These are phyloP conservation scores for Boletus semigastroideus DNA, from an alignment of 1,284 basidiomycete genomes.

Conservation along the genomic window DNA sequence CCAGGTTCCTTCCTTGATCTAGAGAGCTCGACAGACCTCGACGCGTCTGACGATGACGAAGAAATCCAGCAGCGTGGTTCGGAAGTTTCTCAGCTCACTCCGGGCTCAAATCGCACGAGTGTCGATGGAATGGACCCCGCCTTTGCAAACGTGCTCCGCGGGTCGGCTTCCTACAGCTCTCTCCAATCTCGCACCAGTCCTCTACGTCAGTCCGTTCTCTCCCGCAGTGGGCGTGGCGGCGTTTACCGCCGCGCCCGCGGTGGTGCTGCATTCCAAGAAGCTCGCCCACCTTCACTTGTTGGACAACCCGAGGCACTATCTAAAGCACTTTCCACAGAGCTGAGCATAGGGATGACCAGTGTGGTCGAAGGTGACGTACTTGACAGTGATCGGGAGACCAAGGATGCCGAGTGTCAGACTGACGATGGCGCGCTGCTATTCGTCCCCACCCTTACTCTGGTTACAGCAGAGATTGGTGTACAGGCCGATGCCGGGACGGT, in stretches of 20 bases:
- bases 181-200: constrained; percentile 51
- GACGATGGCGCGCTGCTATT: constrained; percentile 35
- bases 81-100: constrained; percentile 39
- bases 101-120: constrained; percentile 57
- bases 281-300: constrained; percentile 65
- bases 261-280: constrained; percentile 62
- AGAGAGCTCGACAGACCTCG: constrained; percentile 38
- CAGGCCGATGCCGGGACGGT: constrained; percentile 30
- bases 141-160: constrained; percentile 73
- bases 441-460: constrained; percentile 33
- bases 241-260: constrained; percentile 55
- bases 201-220: constrained; percentile 53
- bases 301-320: constrained; percentile 63
- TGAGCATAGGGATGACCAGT: constrained; percentile 54
- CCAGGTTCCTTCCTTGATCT: constrained; percentile 40
- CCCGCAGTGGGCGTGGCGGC: constrained; percentile 49
- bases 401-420: constrained; percentile 65
- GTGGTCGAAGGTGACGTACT: constrained; percentile 42
- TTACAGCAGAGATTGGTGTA: constrained; percentile 33
- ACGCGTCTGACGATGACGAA: constrained; percentile 34
- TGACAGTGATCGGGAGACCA: constrained; percentile 52
- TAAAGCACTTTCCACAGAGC: constrained; percentile 50
- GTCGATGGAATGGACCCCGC: constrained; percentile 83
- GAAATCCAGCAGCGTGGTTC: constrained; percentile 37
- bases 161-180: constrained; percentile 56